phyloP scores from a whole-genome alignment of 2,329 filamentous ascomycete species.

The Emmonsiellopsis sp. region DNA sequence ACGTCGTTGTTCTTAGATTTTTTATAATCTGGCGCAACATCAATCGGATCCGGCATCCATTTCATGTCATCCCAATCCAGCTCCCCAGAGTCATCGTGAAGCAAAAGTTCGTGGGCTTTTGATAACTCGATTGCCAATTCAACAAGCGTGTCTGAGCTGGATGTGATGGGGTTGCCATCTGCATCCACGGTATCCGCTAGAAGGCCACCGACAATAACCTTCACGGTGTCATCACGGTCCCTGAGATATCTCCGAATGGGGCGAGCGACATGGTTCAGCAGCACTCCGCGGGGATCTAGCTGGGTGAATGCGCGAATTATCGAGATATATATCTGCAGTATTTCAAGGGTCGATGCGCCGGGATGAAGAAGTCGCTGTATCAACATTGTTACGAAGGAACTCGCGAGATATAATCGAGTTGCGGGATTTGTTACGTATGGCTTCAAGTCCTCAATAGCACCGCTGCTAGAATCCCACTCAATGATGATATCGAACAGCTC shows the following conservation, averaged over 20 bases:
- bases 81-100: conserved; percentile 47
- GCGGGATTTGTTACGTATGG: conserved; percentile 44
- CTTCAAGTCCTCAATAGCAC: conserved; percentile 52
- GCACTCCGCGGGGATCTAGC: conserved; percentile 55
- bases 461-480: conserved; percentile 49
- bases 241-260: conserved; percentile 55
- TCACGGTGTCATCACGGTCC: conserved; percentile 56
- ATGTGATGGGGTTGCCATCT: conserved; percentile 18
- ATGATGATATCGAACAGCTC: conserved; percentile 55
- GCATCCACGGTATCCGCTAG: conserved; percentile 44
- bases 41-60: conserved; percentile 87
- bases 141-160: conserved; percentile 34
- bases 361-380: conserved; percentile 50
- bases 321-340: conserved; percentile 58
- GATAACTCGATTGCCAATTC: conserved; percentile 47
- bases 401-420: conserved; percentile 46
- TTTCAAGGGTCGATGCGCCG: conserved; percentile 56
- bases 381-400: conserved; percentile 44
- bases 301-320: conserved; percentile 56
- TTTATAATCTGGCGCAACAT: conserved; percentile 86
- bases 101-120: conserved; percentile 32
- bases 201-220: conserved; percentile 55
- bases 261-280: conserved; percentile 57
- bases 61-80: conserved; percentile 86
- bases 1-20: conserved; percentile 83